Evolutionary conservation across 352 stramenopile genomes (phyloP), one percentile per base, ranked within the genome.

Genomic region (Phytopythium chamaehyphon): DNA sequence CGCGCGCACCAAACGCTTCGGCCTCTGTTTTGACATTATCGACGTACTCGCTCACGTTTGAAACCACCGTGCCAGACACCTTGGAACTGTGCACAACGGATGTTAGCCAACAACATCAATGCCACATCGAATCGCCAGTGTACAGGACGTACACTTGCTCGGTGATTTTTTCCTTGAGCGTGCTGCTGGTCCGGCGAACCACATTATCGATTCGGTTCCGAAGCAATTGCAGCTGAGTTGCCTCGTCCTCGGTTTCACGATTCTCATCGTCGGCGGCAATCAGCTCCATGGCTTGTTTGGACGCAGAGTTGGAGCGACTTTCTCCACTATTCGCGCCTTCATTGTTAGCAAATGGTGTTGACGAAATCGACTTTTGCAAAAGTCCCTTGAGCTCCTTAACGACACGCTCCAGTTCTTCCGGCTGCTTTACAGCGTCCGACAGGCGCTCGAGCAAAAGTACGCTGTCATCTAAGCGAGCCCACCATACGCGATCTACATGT

Each of bases 91-190:
- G 1, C 38, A 53, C 10, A 12, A 45, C 24, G 40, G 18, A 28
- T 12, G 22, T 40, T 44, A 28, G 31, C 52, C 24, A 36, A 18
- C 37, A 52, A 51, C 9, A 9, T 19, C 10, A 54, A 48, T 31
- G 33, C 55, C 15, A 47, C 22, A n/a, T 23, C 19, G 8, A 40
- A 5, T 24, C 19, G 37, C 21, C 22, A 9, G 18, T 40, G 9
- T n/a, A n/a, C n/a, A n/a, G 6, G 11, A 59, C 76, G 52, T 69
- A 84, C 75, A 86, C 77, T 74, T 80, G 74, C 35, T 75, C 62
- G 47, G 66, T 78, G 18, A 86, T 68, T 18, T 62, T 64, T 19
- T 36, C n/a, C 39, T 82, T 79, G 11, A 86, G 43, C 9, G 66
- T 73, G 15, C 61, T 47, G 33, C 68, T 69, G 2, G 68, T 78